Base-by-base conservation (phyloP, 257 asterid genomes). In the Solanum pimpinellifolium region DNA sequence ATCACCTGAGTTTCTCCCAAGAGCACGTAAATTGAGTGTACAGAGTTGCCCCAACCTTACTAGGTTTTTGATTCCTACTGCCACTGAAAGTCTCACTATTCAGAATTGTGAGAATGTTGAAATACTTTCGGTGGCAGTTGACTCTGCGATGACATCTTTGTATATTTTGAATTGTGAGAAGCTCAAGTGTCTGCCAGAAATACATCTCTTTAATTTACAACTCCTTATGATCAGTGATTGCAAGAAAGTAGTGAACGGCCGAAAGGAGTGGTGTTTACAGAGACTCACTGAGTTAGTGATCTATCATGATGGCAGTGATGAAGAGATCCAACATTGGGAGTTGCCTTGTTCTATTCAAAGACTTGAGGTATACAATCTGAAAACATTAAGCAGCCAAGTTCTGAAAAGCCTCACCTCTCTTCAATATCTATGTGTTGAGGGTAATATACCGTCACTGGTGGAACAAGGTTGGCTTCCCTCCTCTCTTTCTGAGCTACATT, bases 161-260 rank as follows among this genome's bases (percentile, higher is more conserved):
- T 2, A 9, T 0, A 37, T 86, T 25, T 0, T 0, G 1, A 0
- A 1, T 0, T 76, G 88, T 46, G 7, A 27, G 44, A 76, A 86
- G 25, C 29, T 27, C 29, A 27, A 27, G 29, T 27, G 29, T 27
- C 33, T 75, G 47, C 89, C 76, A 25, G 66, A 83, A 37, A 82
- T 86, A 4, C 76, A 74, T 16, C 68, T 65, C 60, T 41, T 49
- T 9, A 49, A 39, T 56, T 76, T 73, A 39, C 1, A 15, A 6
- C 0, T 3, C 27, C 84, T 86, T 9, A 0, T 0, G 0, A 37
- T 86, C 3, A 0, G 0, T 0, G 0, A 2, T 39, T 86, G 88
- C 29, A 20, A 25, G 35, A 56, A 59, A 52, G 47, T 86, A 9
- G 33, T 66, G 52, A 62, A 21, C 7, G 7, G 68, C 11, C 69